A percentile compares a stretch with the other conserved stretches of the same genome.
These are phyloP conservation scores for Colletotrichum camelliae DNA, from an alignment of 2,329 filamentous ascomycete genomes.

Conservation along the genomic window DNA sequence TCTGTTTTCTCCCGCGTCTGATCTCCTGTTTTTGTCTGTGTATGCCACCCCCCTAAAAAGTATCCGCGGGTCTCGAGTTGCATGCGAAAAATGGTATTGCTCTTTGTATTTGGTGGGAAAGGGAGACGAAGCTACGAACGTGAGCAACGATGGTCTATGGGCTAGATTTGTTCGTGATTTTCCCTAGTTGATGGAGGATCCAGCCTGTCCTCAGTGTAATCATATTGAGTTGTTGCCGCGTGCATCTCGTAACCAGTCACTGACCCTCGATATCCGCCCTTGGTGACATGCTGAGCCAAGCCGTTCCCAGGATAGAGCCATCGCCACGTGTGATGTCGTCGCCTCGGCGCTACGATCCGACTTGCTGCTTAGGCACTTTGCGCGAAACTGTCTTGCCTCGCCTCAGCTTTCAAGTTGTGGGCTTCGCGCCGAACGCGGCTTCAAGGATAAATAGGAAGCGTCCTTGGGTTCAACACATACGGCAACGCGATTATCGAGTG, in stretches of 20 bases:
- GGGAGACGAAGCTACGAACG: not conserved
- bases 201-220: not conserved
- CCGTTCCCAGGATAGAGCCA: not conserved
- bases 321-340: not conserved
- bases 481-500: not conserved
- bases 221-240: not conserved
- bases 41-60: not conserved
- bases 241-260: not conserved
- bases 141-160: not conserved
- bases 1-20: not conserved
- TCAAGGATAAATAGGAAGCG: not conserved
- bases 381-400: accelerated
- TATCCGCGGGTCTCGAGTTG: not conserved
- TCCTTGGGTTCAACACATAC: not conserved
- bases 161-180: not conserved
- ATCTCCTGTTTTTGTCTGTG: not conserved
- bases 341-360: not conserved
- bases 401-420: accelerated
- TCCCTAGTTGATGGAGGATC: not conserved
- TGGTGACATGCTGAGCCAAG: not conserved
- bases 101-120: not conserved
- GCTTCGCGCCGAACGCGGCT: not conserved
- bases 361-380: not conserved
- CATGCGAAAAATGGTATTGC: not conserved
- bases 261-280: not conserved